A percentile compares a stretch with the other conserved stretches of the same genome.
These are phyloP conservation scores for Sphaerulina musiva DNA, from an alignment of 2,329 filamentous ascomycete genomes.

Conservation along the genomic window DNA sequence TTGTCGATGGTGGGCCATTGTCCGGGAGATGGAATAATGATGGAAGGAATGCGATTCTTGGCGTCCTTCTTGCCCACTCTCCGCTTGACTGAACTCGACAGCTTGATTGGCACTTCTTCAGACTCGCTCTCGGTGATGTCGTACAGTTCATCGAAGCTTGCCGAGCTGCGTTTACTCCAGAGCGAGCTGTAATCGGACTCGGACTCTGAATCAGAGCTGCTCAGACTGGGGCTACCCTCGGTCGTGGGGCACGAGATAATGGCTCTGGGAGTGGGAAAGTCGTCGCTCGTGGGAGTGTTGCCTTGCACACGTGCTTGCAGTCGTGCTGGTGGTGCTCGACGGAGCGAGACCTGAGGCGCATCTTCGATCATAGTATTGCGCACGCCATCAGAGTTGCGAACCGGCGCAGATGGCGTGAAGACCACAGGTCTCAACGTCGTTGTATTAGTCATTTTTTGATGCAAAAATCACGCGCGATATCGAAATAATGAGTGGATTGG, in stretches of 20 bases:
- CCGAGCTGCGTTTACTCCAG: conserved; percentile 61
- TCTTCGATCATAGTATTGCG: conserved; percentile 63
- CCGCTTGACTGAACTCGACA: conserved; percentile 48
- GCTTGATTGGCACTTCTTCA: conserved; percentile 45
- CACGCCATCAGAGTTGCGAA: conserved; percentile 42
- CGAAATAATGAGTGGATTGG: conserved; percentile 20
- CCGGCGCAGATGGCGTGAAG: conserved; percentile 54
- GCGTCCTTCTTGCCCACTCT: conserved; percentile 24
- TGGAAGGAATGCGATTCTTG: conserved; percentile 48
- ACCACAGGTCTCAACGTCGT: conserved; percentile 44
- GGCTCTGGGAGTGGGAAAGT: conserved; percentile 52
- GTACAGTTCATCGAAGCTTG: conserved; percentile 81
- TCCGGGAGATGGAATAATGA: conserved; percentile 54
- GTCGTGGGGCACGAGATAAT: conserved; percentile 17
- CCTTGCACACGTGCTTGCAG: conserved; percentile 34
- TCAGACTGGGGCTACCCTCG: conserved; percentile 53
- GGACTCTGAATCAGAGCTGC: conserved; percentile 50
- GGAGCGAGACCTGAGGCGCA: conserved; percentile 35
- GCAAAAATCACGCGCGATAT: not conserved
- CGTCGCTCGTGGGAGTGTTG: conserved; percentile 44
- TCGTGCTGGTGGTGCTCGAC: conserved; percentile 27
- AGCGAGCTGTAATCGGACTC: conserved; percentile 32
- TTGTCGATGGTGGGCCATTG: conserved; percentile 53
- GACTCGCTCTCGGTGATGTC: conserved; percentile 76
- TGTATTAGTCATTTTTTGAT: conserved; percentile 36